Conservation (phyloP, 2,329 filamentous ascomycete species). For the Neofusicoccum sp. region DNA sequence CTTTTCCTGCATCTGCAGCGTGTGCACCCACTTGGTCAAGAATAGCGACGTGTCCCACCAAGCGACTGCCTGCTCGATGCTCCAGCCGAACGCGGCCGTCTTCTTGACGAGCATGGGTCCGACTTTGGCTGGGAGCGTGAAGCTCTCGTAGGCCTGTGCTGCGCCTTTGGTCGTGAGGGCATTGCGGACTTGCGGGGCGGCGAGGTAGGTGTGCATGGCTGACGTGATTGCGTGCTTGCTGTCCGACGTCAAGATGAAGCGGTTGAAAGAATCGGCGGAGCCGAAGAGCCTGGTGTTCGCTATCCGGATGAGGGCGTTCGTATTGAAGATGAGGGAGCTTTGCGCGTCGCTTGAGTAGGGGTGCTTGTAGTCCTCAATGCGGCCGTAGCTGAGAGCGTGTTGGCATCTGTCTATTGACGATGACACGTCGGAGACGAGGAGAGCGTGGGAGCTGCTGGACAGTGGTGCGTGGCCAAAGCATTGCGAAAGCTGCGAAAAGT, state of each 20-base stretch:
- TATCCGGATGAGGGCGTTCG: slow-evolving; percentile 33
- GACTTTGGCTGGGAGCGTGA: slow-evolving; percentile 28
- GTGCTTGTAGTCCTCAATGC: slow-evolving; percentile 17
- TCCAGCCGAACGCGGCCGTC: slow-evolving; percentile 34
- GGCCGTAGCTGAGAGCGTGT: slow-evolving; percentile 16
- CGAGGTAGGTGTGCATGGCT: slow-evolving; percentile 27
- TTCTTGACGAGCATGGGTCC: slow-evolving; percentile 31
- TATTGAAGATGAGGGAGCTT: slow-evolving; percentile 35
- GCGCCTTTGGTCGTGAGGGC: slow-evolving; percentile 29
- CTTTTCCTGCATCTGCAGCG: slow-evolving; percentile 25
- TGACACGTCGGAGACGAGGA: slow-evolving; percentile 19
- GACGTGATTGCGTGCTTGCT: slow-evolving; percentile 26
- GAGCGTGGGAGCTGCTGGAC: neutral
- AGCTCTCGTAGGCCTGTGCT: slow-evolving; percentile 28
- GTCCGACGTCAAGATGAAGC: slow-evolving; percentile 29
- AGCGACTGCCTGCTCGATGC: slow-evolving; percentile 35
- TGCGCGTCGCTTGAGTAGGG: slow-evolving; percentile 26
- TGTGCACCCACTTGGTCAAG: slow-evolving; percentile 35
- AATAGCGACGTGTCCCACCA: slow-evolving; percentile 35
- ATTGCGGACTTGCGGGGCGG: slow-evolving; percentile 25
- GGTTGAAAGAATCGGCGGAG: slow-evolving; percentile 27
- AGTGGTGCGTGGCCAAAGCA: slow-evolving; percentile 22
- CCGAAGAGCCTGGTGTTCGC: slow-evolving; percentile 33
- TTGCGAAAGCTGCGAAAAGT: slow-evolving; percentile 33
- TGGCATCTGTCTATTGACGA: slow-evolving; percentile 30